Evolutionary conservation across 306 rosid genomes (phyloP), one percentile per base, ranked within the genome.

Genomic region (Rosa rugosa): DNA sequence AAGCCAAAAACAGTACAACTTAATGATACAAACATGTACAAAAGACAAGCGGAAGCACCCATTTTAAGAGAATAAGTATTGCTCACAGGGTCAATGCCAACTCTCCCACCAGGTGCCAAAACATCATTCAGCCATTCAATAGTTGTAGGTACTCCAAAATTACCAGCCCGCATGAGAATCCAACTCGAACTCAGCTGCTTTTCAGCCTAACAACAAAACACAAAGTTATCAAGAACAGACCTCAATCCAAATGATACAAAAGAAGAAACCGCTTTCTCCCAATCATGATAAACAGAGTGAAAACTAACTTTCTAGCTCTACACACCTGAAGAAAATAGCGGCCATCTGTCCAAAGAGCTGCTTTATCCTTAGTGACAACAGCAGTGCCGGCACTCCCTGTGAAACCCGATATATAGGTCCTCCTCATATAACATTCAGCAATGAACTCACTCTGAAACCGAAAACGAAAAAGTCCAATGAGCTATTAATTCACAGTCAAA

Each of bases 271-370:
- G 22, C 25, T 2, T 31, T 59, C 71, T 49, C 47, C 62, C 47
- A 68, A 51, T 11, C 23, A 25, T 47, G 31, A 68, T 11, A 23
- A 38, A 7, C 38, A 75, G 36, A 22, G 54, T 11, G 14, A 82
- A 44, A 14, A 10, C n/a, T 47, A 59, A 63, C 31, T 41, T 51
- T 8, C 36, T 7, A 31, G 76, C 72, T 54, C 60, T 27, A 13
- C 53, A 75, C 57, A 93, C 99, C 98, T 95, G 99, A 41, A 92
- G 99, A 87, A 95, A 95, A 74, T 95, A 95, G 77, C 99, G 94
- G 34, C 99, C 99, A 76, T 95, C 99, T 0, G 99, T 95, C 99
- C 99, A 95, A 41, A 95, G 91, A 73, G 97, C 99, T 73, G 98
- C 97, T 82, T 87, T 88, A 84, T 95, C 97, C 81, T 87, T 91